A percentile compares a stretch with the other conserved stretches of the same genome.
phyloP scores from a whole-genome alignment of 2,329 filamentous ascomycete genomes.

The Alternaria gansuensis region DNA sequence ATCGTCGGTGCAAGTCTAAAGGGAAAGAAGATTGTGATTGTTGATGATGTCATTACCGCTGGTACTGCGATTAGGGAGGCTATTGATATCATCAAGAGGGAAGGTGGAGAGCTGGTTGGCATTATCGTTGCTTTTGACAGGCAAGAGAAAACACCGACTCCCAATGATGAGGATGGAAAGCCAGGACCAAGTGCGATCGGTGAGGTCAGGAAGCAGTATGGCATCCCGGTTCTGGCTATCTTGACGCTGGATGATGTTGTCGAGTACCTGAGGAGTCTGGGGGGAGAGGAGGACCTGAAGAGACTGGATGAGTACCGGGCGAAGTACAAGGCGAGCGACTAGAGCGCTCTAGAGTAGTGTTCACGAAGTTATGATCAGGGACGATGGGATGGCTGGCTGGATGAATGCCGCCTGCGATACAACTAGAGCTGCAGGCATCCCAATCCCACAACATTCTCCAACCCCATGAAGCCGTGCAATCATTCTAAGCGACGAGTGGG shows the following conservation, averaged over 20 bases:
- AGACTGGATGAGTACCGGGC: conserved; percentile 52
- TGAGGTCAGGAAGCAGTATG: conserved; percentile 82
- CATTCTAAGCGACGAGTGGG: not conserved
- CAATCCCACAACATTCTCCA: not conserved
- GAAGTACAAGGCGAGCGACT: conserved; percentile 54
- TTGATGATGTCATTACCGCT: conserved; percentile 96
- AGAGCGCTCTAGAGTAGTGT: not conserved
- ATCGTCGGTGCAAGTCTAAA: conserved; percentile 88
- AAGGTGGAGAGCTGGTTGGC: conserved; percentile 85
- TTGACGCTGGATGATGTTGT: conserved; percentile 82
- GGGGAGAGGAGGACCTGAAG: conserved; percentile 57
- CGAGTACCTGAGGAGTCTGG: conserved; percentile 56
- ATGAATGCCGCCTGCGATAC: not conserved
- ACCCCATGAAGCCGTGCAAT: too few species aligned
- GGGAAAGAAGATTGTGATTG: conserved; percentile 85
- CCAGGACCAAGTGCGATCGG: conserved; percentile 83
- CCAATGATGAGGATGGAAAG: conserved; percentile 69
- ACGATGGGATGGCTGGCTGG: not conserved
- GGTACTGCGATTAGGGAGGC: conserved; percentile 94
- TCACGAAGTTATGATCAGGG: conserved; percentile 4
- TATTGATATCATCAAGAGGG: conserved; percentile 84
- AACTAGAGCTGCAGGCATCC: not conserved
- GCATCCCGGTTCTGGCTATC: conserved; percentile 84
- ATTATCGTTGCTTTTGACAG: conserved; percentile 90
- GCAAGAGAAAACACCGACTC: conserved; percentile 78